Conservation (phyloP, 2,329 filamentous ascomycete genomes). For the Cercospora sp. region DNA sequence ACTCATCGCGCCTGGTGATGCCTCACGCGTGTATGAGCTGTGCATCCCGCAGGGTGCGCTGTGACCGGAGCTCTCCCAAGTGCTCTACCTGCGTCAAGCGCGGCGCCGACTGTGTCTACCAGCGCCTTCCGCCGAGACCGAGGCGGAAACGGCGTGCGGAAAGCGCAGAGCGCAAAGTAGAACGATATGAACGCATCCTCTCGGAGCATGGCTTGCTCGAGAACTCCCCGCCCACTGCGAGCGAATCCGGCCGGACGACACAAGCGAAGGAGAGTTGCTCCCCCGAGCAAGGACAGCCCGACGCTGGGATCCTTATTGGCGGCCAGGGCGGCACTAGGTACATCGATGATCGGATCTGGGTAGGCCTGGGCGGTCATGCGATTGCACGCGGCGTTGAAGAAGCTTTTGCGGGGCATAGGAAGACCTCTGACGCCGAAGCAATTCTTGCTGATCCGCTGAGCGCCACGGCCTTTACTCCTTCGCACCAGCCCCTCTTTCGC, state of each 20-base stretch:
- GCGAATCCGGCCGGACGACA: neutral
- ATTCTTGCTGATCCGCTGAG: slow-evolving; percentile 23
- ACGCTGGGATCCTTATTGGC: slow-evolving; percentile 23
- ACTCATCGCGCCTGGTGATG: neutral
- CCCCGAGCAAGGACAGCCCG: neutral
- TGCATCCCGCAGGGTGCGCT: neutral
- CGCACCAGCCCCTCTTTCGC: slow-evolving; percentile 28
- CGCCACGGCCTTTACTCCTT: slow-evolving; percentile 24
- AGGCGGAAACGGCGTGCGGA: slow-evolving; percentile 37
- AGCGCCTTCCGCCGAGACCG: slow-evolving; percentile 38
- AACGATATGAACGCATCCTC: slow-evolving; percentile 43
- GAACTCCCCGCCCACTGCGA: neutral
- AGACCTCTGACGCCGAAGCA: slow-evolving; percentile 28
- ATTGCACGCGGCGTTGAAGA: slow-evolving; percentile 23
- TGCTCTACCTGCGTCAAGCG: slow-evolving; percentile 8
- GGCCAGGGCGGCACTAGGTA: slow-evolving; percentile 43
- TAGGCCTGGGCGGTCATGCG: slow-evolving; percentile 23
- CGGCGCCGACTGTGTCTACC: slow-evolving; percentile 42
- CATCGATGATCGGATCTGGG: slow-evolving; percentile 39
- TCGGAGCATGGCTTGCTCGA: slow-evolving; percentile 37
- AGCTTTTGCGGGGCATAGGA: slow-evolving; percentile 26
- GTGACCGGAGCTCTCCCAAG: neutral
- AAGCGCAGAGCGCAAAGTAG: slow-evolving; percentile 36
- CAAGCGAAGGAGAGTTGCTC: neutral
- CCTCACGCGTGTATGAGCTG: neutral